These are phyloP conservation scores for Umbelopsis sp. DNA, from an alignment of 192 early-diverging fungal genomes.

Conservation along the genomic window DNA sequence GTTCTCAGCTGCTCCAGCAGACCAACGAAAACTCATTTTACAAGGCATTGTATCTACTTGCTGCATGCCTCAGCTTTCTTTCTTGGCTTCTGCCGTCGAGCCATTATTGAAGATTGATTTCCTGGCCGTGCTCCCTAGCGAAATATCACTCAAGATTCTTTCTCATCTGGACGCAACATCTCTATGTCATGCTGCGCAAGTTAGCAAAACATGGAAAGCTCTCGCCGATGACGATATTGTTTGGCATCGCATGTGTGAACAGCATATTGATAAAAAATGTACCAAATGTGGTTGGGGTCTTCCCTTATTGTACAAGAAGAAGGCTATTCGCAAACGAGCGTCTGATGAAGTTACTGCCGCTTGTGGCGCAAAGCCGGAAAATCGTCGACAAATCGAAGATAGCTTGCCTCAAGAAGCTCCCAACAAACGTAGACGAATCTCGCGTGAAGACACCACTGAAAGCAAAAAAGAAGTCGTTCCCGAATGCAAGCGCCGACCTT, in stretches of 20 bases:
- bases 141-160: slow-evolving; percentile 82
- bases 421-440: neutral
- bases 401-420: neutral
- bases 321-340: slow-evolving; percentile 8
- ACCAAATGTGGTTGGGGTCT: slow-evolving; percentile 96
- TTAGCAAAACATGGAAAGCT: slow-evolving; percentile 77
- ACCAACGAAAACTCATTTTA: slow-evolving; percentile 68
- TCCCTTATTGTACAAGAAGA: slow-evolving; percentile 63
- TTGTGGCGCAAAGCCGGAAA: neutral
- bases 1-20: slow-evolving; percentile 67
- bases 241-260: slow-evolving; percentile 97
- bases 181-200: slow-evolving; percentile 90
- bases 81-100: slow-evolving; percentile 67
- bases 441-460: neutral
- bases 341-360: neutral
- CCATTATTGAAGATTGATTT: slow-evolving; percentile 86
- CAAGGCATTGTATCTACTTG: slow-evolving; percentile 77
- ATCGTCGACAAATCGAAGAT: neutral
- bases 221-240: slow-evolving; percentile 91
- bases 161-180: slow-evolving; percentile 89
- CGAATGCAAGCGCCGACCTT: slow-evolving; percentile 62
- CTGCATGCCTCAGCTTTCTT: slow-evolving; percentile 87
- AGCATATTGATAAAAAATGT: slow-evolving; percentile 97
- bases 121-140: slow-evolving; percentile 70
- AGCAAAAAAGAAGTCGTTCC: neutral